phyloP scores from a whole-genome alignment of 768 basidiomycete species.

The Leccinum uliginosum region DNA sequence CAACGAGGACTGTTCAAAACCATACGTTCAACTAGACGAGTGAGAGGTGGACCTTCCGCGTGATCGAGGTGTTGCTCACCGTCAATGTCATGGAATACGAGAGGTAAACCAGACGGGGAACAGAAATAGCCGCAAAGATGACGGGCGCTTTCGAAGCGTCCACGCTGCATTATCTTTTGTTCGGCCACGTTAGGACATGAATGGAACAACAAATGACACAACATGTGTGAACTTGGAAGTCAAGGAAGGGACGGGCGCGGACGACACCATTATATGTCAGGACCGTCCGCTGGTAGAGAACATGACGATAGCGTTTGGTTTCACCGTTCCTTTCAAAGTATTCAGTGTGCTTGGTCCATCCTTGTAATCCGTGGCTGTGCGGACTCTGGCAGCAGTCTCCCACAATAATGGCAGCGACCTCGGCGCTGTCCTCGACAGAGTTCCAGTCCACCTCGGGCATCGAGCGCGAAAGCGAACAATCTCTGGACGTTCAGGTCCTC shows the following conservation, averaged over 20 bases:
- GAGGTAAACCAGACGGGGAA: constrained; percentile 78
- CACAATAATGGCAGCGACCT: constrained; percentile 26
- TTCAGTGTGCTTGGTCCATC: background rate
- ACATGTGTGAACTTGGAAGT: background rate
- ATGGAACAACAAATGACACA: no score
- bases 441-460: constrained; percentile 31
- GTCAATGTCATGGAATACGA: constrained; percentile 90
- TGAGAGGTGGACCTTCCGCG: no score
- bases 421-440: constrained; percentile 31
- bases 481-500: constrained; percentile 58
- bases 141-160: constrained; percentile 71
- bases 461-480: constrained; percentile 34
- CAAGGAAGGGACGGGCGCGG: constrained; percentile 51
- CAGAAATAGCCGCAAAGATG: constrained; percentile 75
- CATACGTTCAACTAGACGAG: constrained; percentile 76
- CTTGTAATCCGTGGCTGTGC: constrained; percentile 29
- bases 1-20: constrained; percentile 78
- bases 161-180: constrained; percentile 50
- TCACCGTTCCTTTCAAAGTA: background rate
- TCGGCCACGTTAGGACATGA: background rate
- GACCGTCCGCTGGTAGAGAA: background rate
- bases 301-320: background rate
- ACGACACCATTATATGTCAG: constrained; percentile 23
- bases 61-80: constrained; percentile 37
- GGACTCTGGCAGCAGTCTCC: constrained; percentile 20